phyloP scores from a whole-genome alignment of 2,329 filamentous ascomycete genomes.

The Keithomyces neogunnii region DNA sequence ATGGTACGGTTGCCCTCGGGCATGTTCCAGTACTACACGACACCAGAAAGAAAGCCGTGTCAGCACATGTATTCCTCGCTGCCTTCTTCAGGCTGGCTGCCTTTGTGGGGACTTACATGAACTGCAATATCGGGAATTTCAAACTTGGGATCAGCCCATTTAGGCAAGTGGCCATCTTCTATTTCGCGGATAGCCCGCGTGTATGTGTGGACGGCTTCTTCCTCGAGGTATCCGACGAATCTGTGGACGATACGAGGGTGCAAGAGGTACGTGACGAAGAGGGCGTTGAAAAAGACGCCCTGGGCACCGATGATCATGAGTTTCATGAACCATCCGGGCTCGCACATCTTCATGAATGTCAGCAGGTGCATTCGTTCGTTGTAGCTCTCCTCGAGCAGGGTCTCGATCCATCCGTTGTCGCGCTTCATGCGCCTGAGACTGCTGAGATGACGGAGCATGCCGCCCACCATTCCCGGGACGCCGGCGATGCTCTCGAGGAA shows the following conservation, averaged over 20 bases:
- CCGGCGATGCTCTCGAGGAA: slow-evolving; percentile 94
- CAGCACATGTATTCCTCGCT: not conserved
- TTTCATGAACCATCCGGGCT: slow-evolving; percentile 74
- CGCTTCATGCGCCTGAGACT: slow-evolving; percentile 78
- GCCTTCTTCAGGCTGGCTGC: not conserved
- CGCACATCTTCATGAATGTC: slow-evolving; percentile 84
- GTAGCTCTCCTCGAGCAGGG: slow-evolving; percentile 79
- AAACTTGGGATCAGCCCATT: slow-evolving; percentile 65
- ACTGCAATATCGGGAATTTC: slow-evolving; percentile 81
- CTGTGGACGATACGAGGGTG: slow-evolving; percentile 84
- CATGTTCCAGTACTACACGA: slow-evolving; percentile 84
- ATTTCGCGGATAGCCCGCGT: slow-evolving; percentile 82
- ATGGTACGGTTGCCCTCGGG: slow-evolving; percentile 75
- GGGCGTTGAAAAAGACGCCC: slow-evolving; percentile 91
- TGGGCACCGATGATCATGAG: slow-evolving; percentile 86
- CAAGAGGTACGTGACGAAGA: slow-evolving; percentile 83
- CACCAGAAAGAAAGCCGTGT: not conserved
- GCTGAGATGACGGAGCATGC: slow-evolving; percentile 83
- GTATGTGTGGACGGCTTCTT: slow-evolving; percentile 95
- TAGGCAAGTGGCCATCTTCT: slow-evolving; percentile 72
- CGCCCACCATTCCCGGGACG: slow-evolving; percentile 93
- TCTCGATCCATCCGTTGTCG: slow-evolving; percentile 96
- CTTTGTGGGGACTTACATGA: slow-evolving; percentile 27
- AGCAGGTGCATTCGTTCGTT: slow-evolving; percentile 92
- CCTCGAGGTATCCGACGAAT: slow-evolving; percentile 94